These are phyloP conservation scores for Podospora fimiseda DNA, from an alignment of 495 filamentous ascomycete species.

Conservation along the genomic window DNA sequence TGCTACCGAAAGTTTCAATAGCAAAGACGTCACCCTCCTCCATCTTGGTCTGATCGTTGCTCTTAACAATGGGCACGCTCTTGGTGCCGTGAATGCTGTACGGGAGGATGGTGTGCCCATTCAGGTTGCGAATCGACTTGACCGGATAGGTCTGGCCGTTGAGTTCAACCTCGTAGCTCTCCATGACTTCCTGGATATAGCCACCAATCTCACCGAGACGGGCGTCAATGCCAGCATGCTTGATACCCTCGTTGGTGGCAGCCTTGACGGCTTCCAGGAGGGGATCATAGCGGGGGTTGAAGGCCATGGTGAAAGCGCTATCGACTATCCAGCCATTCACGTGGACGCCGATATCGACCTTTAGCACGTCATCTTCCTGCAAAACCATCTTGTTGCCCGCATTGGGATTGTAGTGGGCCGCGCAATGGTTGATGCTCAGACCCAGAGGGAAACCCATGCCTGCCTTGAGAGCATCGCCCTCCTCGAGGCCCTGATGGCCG, in stretches of 20 bases:
- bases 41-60: slow-evolving; percentile 76
- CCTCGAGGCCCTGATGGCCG: slow-evolving; percentile 69
- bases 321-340: slow-evolving; percentile 89
- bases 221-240: slow-evolving; percentile 77
- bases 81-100: slow-evolving; percentile 85
- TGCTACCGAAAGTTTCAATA: slow-evolving; percentile 91
- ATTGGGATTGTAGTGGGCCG: slow-evolving; percentile 87
- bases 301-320: slow-evolving; percentile 86
- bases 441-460: slow-evolving; percentile 90
- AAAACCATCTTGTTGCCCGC: slow-evolving; percentile 82
- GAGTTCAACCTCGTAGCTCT: slow-evolving; percentile 79
- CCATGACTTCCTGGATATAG: slow-evolving; percentile 80
- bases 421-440: slow-evolving; percentile 78
- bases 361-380: slow-evolving; percentile 81
- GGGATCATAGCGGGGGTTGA: slow-evolving; percentile 79
- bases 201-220: slow-evolving; percentile 71
- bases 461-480: slow-evolving; percentile 70
- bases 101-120: slow-evolving; percentile 80
- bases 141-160: slow-evolving; percentile 71
- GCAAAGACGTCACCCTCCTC: slow-evolving; percentile 91
- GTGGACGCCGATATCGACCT: slow-evolving; percentile 88
- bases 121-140: slow-evolving; percentile 81
- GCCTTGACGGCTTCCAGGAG: slow-evolving; percentile 75
- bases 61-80: slow-evolving; percentile 86
- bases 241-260: slow-evolving; percentile 81